Base-by-base conservation (phyloP, 306 rosid species). In the Cicer arietinum region DNA sequence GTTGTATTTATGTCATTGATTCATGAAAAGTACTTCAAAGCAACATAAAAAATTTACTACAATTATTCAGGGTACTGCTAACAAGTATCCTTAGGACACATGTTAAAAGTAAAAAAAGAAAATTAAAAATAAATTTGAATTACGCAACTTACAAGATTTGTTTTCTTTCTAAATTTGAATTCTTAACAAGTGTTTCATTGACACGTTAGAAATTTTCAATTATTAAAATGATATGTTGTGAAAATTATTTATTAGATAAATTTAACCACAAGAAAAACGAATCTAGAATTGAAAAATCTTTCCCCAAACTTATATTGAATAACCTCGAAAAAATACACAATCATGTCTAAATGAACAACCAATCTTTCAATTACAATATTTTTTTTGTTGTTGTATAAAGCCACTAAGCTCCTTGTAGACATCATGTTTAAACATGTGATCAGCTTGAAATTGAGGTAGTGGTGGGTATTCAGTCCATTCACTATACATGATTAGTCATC, bases 401-500 rank as follows among this genome's bases (percentile, higher is more conserved):
- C 47, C 60, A 70, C 57, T n/a, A 50, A 70, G 20, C 47, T 30
- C 37, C 10, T 44, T 44, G 10, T 16, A 58, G 46, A 72, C 45
- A 44, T 35, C 44, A 25, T 59, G 67, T 50, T 58, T 64, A 41
- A 53, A 50, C 42, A 39, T 61, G 22, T 62, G 22, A 35, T 50
- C 45, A 60, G 45, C 35, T 60, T 60, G 45, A 60, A 13, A 60
- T 35, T 3, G 10, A 52, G 41, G 16, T 4, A 22, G 5, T 57
- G 50, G 47, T 17, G 59, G 67, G 30, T 67, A 48, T 63, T 59
- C 39, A 58, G 46, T 46, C 41, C 57, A 46, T 72, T 30, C 51
- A 44, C 65, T 45, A 7, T 4, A 18, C 37, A 40, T 65, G 45
- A 35, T 83, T 64, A 71, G 59, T 12, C 80, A 67, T 81, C 85